Conservation (phyloP, 2,329 filamentous ascomycete genomes). For the Zymoseptoria brevis region DNA sequence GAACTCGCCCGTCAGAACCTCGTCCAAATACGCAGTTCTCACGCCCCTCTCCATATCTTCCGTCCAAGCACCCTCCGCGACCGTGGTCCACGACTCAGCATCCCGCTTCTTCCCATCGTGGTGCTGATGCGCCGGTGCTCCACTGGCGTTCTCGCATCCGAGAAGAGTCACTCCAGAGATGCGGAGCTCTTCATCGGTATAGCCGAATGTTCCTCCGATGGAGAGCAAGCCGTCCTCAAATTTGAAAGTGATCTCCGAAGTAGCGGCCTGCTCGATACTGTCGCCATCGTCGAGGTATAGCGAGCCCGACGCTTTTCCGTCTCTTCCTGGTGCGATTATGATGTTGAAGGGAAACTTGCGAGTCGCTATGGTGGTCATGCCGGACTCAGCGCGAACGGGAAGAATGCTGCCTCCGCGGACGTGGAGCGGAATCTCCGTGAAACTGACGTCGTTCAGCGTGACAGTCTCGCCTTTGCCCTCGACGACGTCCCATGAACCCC, state of each 20-base stretch:
- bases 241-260: constrained; percentile 51
- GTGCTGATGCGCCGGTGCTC: not conserved
- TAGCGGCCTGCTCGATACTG: constrained; percentile 48
- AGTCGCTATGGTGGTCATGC: constrained; percentile 55
- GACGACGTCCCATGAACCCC: constrained; percentile 43
- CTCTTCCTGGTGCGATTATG: constrained; percentile 54
- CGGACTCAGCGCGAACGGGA: constrained; percentile 46
- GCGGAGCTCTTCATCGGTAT: constrained; percentile 16
- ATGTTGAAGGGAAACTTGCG: constrained; percentile 61
- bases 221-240: constrained; percentile 32
- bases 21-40: not conserved
- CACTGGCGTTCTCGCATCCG: not conserved
- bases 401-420: constrained; percentile 57
- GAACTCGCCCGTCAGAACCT: not conserved
- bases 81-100: not conserved
- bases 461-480: constrained; percentile 36
- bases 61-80: not conserved
- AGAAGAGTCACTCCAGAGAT: not conserved
- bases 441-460: constrained; percentile 37
- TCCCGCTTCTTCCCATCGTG: not conserved
- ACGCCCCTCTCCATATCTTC: not conserved
- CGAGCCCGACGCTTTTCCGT: constrained; percentile 56
- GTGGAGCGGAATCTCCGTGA: constrained; percentile 54
- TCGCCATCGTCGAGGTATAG: constrained; percentile 74
- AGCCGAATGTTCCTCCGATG: constrained; percentile 46